Percentiles rank a stretch among this genome's conserved stretches.
Conservation (phyloP, 768 basidiomycete genomes). For the Phylloporus arenicola region DNA sequence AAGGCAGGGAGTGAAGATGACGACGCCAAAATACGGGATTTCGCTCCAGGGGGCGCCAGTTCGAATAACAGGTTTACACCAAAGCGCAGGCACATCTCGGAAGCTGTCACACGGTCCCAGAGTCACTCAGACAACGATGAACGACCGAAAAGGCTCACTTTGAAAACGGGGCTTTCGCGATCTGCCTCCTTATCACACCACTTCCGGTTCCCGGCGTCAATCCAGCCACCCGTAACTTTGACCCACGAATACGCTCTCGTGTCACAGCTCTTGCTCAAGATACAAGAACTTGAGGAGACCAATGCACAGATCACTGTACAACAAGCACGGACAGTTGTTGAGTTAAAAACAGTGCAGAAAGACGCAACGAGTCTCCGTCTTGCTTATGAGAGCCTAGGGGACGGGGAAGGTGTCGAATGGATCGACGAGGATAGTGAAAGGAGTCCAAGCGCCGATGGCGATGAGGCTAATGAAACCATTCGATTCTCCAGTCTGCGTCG, state of each 20-base stretch:
- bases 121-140: conserved; percentile 8
- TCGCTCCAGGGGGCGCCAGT: conserved; percentile 52
- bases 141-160: conserved; percentile 15
- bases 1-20: conserved; percentile 30
- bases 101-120: conserved; percentile 14
- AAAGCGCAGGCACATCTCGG: conserved; percentile 29
- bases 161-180: conserved; percentile 20
- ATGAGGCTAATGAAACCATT: conserved; percentile 29
- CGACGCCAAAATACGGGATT: conserved; percentile 42
- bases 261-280: conserved; percentile 67
- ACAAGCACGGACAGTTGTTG: conserved; percentile 55
- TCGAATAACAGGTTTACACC: conserved; percentile 17
- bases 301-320: conserved; percentile 62
- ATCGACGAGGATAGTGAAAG: conserved; percentile 40
- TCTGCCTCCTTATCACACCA: conserved; percentile 23
- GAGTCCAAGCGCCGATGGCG: conserved; percentile 23
- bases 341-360: conserved; percentile 63
- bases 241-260: conserved; percentile 50
- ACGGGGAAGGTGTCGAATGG: conserved; percentile 40
- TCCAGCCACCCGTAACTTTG: conserved; percentile 13
- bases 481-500: conserved; percentile 28
- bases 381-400: conserved; percentile 63
- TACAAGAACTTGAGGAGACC: conserved; percentile 70
- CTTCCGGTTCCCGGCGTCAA: conserved; percentile 8
- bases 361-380: conserved; percentile 67